Percentiles rank a stretch among this genome's conserved stretches.
phyloP scores from a whole-genome alignment of 805 yeast genomes.

The Yamadazyma sp. region DNA sequence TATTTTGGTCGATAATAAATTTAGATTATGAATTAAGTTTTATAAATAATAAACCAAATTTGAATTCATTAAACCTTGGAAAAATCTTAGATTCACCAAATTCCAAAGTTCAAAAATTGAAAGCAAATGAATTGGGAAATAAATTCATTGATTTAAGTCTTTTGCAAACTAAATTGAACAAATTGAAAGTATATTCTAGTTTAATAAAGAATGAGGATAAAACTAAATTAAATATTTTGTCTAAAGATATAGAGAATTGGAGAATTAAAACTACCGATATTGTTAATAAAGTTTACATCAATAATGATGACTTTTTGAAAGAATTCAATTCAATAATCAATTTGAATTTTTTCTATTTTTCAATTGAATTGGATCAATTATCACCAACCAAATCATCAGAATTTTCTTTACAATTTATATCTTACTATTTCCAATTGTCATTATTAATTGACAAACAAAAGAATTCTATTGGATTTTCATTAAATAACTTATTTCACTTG shows the following conservation, averaged over 20 bases:
- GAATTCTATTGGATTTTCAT: slow-evolving; percentile 17
- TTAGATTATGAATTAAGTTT: slow-evolving; percentile 38
- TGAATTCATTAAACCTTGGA: slow-evolving; percentile 20
- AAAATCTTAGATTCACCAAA: slow-evolving; percentile 1
- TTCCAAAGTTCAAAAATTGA: slow-evolving; percentile 3
- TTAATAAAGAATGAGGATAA: slow-evolving; percentile 1
- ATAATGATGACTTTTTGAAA: slow-evolving; percentile 22
- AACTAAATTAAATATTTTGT: slow-evolving; percentile 13
- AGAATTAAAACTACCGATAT: slow-evolving; percentile 26
- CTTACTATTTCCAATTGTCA: slow-evolving; percentile 34
- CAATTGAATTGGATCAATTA: slow-evolving; percentile 40
- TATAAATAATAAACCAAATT: slow-evolving; percentile 33
- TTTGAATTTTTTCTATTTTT: slow-evolving; percentile 36
- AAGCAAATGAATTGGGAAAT: slow-evolving; percentile 12
- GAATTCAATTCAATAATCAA: slow-evolving; percentile 33
- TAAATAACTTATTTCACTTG: slow-evolving; percentile 29
- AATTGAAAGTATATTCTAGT: slow-evolving; percentile 4
- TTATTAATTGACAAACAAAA: slow-evolving; percentile 18
- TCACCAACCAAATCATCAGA: slow-evolving; percentile 37
- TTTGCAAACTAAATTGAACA: slow-evolving; percentile 24
- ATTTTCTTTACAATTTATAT: slow-evolving; percentile 39
- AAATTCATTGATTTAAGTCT: slow-evolving; percentile 19
- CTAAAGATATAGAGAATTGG: slow-evolving; percentile 38
- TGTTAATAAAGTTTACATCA: slow-evolving; percentile 24
- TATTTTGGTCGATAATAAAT: slow-evolving; percentile 38